Base-by-base conservation (phyloP, 768 basidiomycete genomes). In the Asterophora lycoperdoides region DNA sequence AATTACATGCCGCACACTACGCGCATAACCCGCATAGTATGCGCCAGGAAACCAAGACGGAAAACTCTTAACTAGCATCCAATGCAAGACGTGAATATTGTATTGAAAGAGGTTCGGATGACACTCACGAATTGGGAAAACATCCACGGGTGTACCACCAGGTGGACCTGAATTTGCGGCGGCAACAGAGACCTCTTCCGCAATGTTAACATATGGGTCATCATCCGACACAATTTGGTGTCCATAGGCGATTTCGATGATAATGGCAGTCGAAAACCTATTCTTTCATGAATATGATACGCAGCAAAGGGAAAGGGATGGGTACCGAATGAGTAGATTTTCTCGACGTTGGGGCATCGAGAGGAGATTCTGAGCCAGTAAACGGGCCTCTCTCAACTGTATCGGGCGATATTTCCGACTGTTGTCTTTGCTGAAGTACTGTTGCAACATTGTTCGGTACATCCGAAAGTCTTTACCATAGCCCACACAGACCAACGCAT, bases 31-130 rank as follows among this genome's bases (percentile, higher is more conserved):
- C 0, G 58, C 60, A 41, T 60, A 64, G 23, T 56, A 53, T 33
- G 61, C 52, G 5, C 67, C 62, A 20, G 66, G 66, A 40, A 68
- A 61, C 69, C 68, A 69, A 0, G 58, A 52, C 8, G 69, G 69
- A n/a, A 70, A 54, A 36, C 66, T 44, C 17, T 56, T 57, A 5
- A 69, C 68, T 70, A n/a, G n/a, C n/a, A n/a, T n/a, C n/a, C n/a
- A n/a, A n/a, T n/a, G n/a, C n/a, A n/a, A n/a, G n/a, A n/a, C n/a
- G n/a, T n/a, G n/a, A n/a, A n/a, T n/a, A n/a, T n/a, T n/a, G n/a
- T n/a, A n/a, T n/a, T n/a, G n/a, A n/a, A n/a, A n/a, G n/a, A n/a
- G n/a, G n/a, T n/a, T n/a, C n/a, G n/a, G n/a, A n/a, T 26, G 15
- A 8, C 28, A 63, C 67, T 41, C 42, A 60, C 59, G 18, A 32